Evolutionary conservation across 805 yeast genomes (phyloP).

Genomic region (Starmerella cellae): DNA sequence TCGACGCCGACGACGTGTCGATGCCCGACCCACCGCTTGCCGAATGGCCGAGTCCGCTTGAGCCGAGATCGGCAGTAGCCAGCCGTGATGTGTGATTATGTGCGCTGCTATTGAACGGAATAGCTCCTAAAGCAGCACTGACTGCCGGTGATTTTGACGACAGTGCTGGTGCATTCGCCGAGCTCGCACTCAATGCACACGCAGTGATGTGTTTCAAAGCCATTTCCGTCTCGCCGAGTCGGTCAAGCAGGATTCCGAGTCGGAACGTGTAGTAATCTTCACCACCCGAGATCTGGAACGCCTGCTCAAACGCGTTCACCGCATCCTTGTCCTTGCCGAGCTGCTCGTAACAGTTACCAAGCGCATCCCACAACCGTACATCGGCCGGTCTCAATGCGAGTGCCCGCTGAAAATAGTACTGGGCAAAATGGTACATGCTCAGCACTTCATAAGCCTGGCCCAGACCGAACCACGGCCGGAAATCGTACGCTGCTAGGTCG

Average conservation of each 20-base stretch:
- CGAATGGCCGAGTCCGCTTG: background rate
- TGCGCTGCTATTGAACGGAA: background rate
- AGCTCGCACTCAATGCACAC: slow-evolving; percentile 31
- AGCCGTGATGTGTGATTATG: background rate
- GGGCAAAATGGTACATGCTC: slow-evolving; percentile 85
- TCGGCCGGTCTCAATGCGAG: slow-evolving; percentile 79
- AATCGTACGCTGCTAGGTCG: slow-evolving; percentile 77
- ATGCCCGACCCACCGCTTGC: too few species aligned
- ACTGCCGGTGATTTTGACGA: background rate
- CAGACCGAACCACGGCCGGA: slow-evolving; percentile 94
- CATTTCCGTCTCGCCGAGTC: slow-evolving; percentile 37
- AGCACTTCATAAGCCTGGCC: slow-evolving; percentile 97
- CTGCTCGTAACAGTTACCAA: slow-evolving; percentile 79
- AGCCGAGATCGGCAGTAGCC: background rate
- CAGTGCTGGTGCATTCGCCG: background rate
- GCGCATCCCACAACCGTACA: slow-evolving; percentile 91
- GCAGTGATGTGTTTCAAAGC: slow-evolving; percentile 52
- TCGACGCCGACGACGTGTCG: background rate
- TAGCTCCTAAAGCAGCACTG: background rate
- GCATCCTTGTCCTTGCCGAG: slow-evolving; percentile 59
- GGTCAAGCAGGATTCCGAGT: slow-evolving; percentile 55
- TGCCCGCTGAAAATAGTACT: slow-evolving; percentile 85
- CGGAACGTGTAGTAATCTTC: slow-evolving; percentile 48
- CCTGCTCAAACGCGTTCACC: slow-evolving; percentile 67
- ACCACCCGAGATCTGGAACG: slow-evolving; percentile 43